Evolutionary conservation across 2,329 filamentous ascomycete genomes (phyloP).

Genomic region (Fusarium udum): DNA sequence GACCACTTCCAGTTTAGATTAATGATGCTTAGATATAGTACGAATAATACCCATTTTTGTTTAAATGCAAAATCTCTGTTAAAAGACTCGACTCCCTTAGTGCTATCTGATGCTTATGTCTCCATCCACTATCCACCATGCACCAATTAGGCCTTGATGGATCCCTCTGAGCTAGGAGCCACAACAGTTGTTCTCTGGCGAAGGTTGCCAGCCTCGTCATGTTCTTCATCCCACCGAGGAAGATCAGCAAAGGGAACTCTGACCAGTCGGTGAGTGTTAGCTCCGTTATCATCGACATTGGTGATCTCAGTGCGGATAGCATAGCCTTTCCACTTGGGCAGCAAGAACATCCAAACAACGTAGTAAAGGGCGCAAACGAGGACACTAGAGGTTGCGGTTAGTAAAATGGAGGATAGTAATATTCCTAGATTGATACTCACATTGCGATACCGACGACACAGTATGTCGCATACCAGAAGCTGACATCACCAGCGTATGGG

Average conservation of each 20-base stretch:
- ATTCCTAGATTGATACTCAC: constrained; percentile 54
- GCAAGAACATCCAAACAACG: constrained; percentile 63
- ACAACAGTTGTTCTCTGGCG: not conserved
- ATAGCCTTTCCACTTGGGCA: constrained; percentile 65
- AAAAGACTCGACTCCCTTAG: fast-evolving
- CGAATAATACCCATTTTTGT: constrained; percentile 2
- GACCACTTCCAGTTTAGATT: fast-evolving
- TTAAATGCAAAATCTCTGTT: not conserved
- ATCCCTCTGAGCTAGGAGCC: not conserved
- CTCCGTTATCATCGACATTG: constrained; percentile 51
- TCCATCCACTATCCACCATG: fast-evolving
- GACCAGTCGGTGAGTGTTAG: constrained; percentile 58
- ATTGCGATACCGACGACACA: constrained; percentile 70
- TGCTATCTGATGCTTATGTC: not conserved
- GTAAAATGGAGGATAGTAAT: fast-evolving
- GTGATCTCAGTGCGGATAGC: constrained; percentile 64
- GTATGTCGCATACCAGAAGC: constrained; percentile 80
- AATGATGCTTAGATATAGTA: not conserved
- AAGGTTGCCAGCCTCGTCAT: constrained; percentile 58
- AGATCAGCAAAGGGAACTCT: constrained; percentile 63
- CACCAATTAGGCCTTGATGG: not conserved
- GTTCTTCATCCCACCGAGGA: constrained; percentile 65
- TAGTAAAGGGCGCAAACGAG: constrained; percentile 66
- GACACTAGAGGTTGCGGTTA: constrained; percentile 50
- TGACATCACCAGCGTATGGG: constrained; percentile 69